A percentile compares a stretch with the other conserved stretches of the same genome.
These are phyloP conservation scores for Perkinsus marinus DNA, from an alignment of 169 alveolate genomes.

Conservation along the genomic window DNA sequence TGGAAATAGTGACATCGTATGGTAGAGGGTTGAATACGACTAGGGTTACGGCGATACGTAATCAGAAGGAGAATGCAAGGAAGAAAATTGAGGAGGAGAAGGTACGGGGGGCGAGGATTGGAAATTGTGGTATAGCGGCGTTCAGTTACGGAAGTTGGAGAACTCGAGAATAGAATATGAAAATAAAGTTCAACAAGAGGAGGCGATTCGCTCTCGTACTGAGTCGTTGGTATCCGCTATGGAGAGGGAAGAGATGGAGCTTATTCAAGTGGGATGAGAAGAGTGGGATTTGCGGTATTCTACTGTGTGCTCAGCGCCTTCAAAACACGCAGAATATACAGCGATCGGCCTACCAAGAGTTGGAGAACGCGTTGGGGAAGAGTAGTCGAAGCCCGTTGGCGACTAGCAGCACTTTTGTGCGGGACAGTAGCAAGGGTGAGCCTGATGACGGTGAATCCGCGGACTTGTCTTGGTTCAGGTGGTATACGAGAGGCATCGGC, in stretches of 20 bases:
- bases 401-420: background rate
- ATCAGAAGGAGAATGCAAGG: slow-evolving; percentile 12
- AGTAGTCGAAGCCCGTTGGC: background rate
- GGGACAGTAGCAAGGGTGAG: background rate
- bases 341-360: background rate
- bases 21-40: background rate
- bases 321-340: slow-evolving; percentile 25
- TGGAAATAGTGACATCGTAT: background rate
- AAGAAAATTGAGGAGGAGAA: slow-evolving; percentile 16
- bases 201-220: slow-evolving; percentile 9
- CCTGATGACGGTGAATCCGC: no score
- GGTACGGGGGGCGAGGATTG: background rate
- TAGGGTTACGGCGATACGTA: slow-evolving; percentile 14
- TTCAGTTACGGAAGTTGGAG: slow-evolving; percentile 11
- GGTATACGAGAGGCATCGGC: no score
- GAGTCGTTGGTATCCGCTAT: slow-evolving; percentile 22
- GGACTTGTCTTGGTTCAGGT: no score
- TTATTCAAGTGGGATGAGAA: slow-evolving; percentile 1
- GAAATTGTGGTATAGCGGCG: background rate
- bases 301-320: background rate
- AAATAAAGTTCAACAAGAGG: slow-evolving; percentile 28
- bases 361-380: background rate
- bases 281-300: background rate
- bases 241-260: slow-evolving; percentile 32
- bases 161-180: slow-evolving; percentile 17